Evolutionary conservation across 306 rosid genomes (phyloP).

Genomic region (Ochetophila trinervis): DNA sequence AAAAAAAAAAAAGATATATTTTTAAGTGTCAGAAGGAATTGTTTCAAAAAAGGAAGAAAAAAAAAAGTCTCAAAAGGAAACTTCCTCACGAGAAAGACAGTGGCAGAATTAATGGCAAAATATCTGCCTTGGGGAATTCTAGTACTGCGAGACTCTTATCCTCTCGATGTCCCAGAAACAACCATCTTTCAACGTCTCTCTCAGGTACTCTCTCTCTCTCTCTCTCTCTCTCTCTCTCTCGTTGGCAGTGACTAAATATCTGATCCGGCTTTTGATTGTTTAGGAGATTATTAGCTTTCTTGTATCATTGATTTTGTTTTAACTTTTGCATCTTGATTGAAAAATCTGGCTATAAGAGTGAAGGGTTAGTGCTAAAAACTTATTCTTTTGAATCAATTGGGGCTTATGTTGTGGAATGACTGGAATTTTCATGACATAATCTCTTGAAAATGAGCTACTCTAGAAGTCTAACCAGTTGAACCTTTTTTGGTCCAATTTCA

Average conservation of each 20-base stretch:
- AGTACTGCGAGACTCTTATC: background rate
- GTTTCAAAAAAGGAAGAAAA: no score
- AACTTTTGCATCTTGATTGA: background rate
- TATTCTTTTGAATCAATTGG: background rate
- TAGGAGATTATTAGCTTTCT: background rate
- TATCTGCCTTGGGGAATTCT: background rate
- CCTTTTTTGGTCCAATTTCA: background rate
- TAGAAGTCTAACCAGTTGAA: background rate
- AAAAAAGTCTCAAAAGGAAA: no score
- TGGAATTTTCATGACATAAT: background rate
- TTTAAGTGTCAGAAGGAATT: no score
- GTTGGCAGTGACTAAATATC: background rate
- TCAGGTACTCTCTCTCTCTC: slow-evolving; percentile 28
- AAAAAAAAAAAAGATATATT: no score
- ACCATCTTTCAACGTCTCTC: slow-evolving; percentile 26
- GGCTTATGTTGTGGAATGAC: background rate
- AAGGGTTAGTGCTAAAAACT: background rate
- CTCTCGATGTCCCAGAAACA: slow-evolving; percentile 3
- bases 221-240: background rate
- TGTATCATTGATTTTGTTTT: background rate
- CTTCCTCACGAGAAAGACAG: slow-evolving; percentile 32
- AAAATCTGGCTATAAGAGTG: background rate
- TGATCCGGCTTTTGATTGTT: background rate
- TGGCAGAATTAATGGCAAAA: slow-evolving; percentile 16
- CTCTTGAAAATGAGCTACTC: background rate